These are phyloP conservation scores for Chlorophyllum brunneum DNA, from an alignment of 768 basidiomycete species.

Conservation along the genomic window DNA sequence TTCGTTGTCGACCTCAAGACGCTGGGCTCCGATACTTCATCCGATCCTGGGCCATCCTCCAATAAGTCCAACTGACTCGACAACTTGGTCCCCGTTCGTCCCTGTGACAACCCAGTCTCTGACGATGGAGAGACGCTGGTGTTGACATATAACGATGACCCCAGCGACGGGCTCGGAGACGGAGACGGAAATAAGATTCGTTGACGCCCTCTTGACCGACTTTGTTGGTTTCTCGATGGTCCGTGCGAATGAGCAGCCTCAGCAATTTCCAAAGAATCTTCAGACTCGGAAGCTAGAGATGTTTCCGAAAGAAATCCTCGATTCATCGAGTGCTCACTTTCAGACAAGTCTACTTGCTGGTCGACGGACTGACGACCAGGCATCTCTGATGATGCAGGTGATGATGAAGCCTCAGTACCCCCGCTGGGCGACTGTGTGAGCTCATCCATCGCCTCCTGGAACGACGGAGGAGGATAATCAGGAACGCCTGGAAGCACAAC, in stretches of 20 bases:
- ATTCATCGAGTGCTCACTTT: background rate
- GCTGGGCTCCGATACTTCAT: background rate
- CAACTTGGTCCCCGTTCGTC: background rate
- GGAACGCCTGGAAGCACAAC: slow-evolving; percentile 35
- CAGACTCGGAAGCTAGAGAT: slow-evolving; percentile 39
- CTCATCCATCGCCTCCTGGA: slow-evolving; percentile 58
- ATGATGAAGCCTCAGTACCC: slow-evolving; percentile 34
- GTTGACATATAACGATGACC: slow-evolving; percentile 1
- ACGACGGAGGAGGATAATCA: slow-evolving; percentile 73
- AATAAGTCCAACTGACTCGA: slow-evolving; percentile 1
- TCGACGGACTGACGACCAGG: background rate
- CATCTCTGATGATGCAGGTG: slow-evolving; percentile 12
- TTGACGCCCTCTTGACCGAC: slow-evolving; percentile 26
- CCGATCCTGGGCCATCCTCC: slow-evolving; percentile 1
- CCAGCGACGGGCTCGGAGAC: slow-evolving; percentile 16
- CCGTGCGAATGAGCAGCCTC: slow-evolving; percentile 33
- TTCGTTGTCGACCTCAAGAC: slow-evolving; percentile 26
- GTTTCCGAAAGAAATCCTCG: slow-evolving; percentile 9
- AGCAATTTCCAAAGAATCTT: slow-evolving; percentile 51
- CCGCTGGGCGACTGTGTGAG: background rate
- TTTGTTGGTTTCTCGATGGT: slow-evolving; percentile 35
- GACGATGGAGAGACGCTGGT: background rate
- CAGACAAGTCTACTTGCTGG: slow-evolving; percentile 10
- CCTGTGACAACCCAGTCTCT: slow-evolving; percentile 1
- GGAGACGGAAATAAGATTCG: slow-evolving; percentile 28